Percentiles rank a stretch among this genome's conserved stretches.
These are phyloP conservation scores for Albatrellus sp. DNA, from an alignment of 1,284 basidiomycete species.

Conservation along the genomic window DNA sequence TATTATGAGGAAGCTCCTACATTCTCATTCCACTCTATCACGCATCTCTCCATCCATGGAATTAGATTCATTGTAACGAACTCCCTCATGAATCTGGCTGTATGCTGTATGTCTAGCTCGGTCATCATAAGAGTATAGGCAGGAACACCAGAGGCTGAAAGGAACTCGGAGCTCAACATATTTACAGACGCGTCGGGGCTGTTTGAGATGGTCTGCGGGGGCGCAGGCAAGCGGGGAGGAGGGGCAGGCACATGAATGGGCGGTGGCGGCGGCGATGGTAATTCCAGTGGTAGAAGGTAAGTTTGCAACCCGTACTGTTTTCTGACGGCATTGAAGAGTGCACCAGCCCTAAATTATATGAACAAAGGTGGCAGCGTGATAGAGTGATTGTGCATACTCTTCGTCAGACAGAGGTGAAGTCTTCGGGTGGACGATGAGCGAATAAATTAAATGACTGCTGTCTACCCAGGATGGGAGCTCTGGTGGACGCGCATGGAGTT, in stretches of 20 bases:
- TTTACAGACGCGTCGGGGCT: constrained; percentile 8
- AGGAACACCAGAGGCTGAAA: background rate
- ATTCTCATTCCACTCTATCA: constrained; percentile 89
- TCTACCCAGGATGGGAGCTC: constrained; percentile 74
- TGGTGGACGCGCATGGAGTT: constrained; percentile 47
- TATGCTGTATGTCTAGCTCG: constrained; percentile 70
- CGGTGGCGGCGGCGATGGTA: constrained; percentile 47
- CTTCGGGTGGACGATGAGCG: constrained; percentile 61
- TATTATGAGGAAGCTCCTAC: constrained; percentile 25
- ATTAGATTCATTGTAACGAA: constrained; percentile 85
- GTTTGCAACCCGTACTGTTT: constrained; percentile 70
- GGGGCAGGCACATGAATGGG: constrained; percentile 53
- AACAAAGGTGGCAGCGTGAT: constrained; percentile 3
- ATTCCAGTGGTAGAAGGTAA: constrained; percentile 48
- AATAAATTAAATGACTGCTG: constrained; percentile 52
- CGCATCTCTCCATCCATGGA: constrained; percentile 94
- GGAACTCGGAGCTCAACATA: background rate
- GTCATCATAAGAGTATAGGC: constrained; percentile 39
- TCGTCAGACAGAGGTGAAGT: constrained; percentile 60
- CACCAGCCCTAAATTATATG: constrained; percentile 39
- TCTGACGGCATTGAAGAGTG: constrained; percentile 71
- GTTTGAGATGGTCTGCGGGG: constrained; percentile 9
- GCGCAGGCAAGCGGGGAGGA: constrained; percentile 52
- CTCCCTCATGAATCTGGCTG: constrained; percentile 79
- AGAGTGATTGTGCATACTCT: constrained; percentile 42